Evolutionary conservation across 768 basidiomycete species (phyloP).

Genomic region (Hygrophorus pudorinus): DNA sequence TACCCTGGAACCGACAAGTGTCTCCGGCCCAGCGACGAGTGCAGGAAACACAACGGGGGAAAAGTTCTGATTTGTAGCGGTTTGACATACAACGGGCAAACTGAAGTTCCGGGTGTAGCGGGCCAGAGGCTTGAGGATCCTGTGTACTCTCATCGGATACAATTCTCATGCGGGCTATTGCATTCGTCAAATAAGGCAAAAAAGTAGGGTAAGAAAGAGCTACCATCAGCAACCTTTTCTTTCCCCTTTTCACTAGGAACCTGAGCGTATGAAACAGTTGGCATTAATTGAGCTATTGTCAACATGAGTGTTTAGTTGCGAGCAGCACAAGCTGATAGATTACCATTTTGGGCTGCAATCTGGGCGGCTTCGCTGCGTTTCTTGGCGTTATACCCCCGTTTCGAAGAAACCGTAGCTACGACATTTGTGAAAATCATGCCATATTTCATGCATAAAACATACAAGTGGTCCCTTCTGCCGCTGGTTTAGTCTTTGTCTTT

Average conservation of each 20-base stretch:
- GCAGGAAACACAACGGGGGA: constrained; percentile 77
- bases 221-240: constrained; percentile 32
- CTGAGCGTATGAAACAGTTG: constrained; percentile 32
- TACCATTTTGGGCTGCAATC: constrained; percentile 32
- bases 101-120: constrained; percentile 57
- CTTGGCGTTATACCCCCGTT: constrained; percentile 62
- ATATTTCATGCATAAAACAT: constrained; percentile 14
- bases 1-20: constrained; percentile 80
- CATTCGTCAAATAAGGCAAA: constrained; percentile 3
- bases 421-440: not conserved
- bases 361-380: constrained; percentile 65
- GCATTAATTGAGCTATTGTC: constrained; percentile 32
- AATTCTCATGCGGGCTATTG: constrained; percentile 19
- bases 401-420: constrained; percentile 27
- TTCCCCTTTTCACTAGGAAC: constrained; percentile 32
- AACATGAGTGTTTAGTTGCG: not conserved
- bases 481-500: constrained; percentile 27
- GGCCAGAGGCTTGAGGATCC: constrained; percentile 15
- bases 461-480: constrained; percentile 18
- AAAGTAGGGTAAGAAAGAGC: constrained; percentile 9
- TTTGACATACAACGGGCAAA: constrained; percentile 81
- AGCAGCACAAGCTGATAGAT: not conserved
- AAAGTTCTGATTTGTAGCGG: constrained; percentile 59
- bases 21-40: constrained; percentile 84
- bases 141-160: constrained; percentile 19